A percentile compares a stretch with the other conserved stretches of the same genome.
phyloP scores from a whole-genome alignment of 129 eudicot genomes.

The Scalesia atractyloides region DNA sequence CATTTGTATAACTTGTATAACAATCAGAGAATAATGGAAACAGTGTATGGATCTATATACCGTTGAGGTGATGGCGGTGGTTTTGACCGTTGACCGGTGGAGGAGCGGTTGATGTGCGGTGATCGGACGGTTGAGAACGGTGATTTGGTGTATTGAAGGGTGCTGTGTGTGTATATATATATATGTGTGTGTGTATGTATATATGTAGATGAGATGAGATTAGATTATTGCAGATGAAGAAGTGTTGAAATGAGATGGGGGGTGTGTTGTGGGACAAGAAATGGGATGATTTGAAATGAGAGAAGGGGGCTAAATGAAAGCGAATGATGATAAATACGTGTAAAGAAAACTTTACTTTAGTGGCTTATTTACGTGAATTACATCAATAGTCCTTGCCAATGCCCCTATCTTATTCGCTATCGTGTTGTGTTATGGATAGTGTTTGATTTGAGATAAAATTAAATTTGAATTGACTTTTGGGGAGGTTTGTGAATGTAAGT shows the following conservation, averaged over 20 bases:
- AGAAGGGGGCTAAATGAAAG: constrained; percentile 11
- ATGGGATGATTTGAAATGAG: constrained; percentile 27
- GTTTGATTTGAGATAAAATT: too few relatives aligned
- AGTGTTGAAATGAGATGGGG: neutral
- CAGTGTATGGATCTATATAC: constrained; percentile 20
- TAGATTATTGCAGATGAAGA: neutral
- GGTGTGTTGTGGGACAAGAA: constrained; percentile 34
- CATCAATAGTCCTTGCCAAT: too few relatives aligned
- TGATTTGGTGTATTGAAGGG: constrained; percentile 32
- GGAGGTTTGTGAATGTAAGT: too few relatives aligned
- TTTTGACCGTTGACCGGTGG: constrained; percentile 30
- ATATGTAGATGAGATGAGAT: neutral
- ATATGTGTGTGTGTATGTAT: neutral
- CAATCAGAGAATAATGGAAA: neutral
- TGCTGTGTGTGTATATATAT: neutral
- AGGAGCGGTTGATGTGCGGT: neutral
- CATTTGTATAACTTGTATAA: neutral
- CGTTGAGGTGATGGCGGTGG: constrained; percentile 8
- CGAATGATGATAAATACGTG: constrained; percentile 15
- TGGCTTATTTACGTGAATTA: too few relatives aligned
- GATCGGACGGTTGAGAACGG: constrained; percentile 12
- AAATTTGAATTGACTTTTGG: too few relatives aligned
- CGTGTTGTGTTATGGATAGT: too few relatives aligned
- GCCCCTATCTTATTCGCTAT: too few relatives aligned
- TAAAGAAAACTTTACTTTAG: too few relatives aligned